Evolutionary conservation across 106 monocot species (phyloP).

Genomic region (Acorus gramineus): DNA sequence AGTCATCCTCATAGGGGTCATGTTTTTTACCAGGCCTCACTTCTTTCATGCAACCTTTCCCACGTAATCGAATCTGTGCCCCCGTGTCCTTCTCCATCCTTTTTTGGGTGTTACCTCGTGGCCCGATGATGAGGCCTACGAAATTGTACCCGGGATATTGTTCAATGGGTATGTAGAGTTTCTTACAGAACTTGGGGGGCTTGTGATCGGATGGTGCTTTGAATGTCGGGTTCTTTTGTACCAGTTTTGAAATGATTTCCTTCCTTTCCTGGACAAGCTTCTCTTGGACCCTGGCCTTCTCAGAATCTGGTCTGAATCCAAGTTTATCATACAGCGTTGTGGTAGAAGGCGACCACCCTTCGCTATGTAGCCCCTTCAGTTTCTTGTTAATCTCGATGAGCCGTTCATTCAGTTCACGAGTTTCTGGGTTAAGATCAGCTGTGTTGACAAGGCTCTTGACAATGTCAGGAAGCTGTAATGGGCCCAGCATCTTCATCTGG

Average conservation of each 20-base stretch:
- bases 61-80: too few relatives aligned
- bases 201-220: constrained; percentile 10
- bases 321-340: constrained; percentile 12
- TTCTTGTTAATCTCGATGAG: constrained; percentile 15
- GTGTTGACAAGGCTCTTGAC: not conserved
- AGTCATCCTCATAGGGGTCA: too few relatives aligned
- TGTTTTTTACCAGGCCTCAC: too few relatives aligned
- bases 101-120: too few relatives aligned
- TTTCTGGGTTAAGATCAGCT: constrained; percentile 5
- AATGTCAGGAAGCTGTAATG: constrained; percentile 25
- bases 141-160: too few relatives aligned
- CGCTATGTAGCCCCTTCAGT: constrained; percentile 5
- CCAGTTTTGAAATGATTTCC: constrained; percentile 24
- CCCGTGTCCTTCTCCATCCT: too few relatives aligned
- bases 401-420: constrained; percentile 17
- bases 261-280: constrained; percentile 19
- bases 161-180: too few relatives aligned
- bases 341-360: constrained; percentile 22
- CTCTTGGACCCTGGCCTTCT: not conserved
- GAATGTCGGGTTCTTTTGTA: constrained; percentile 21
- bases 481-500: constrained; percentile 20
- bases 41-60: too few relatives aligned
- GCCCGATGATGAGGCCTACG: too few relatives aligned
- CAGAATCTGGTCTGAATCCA: constrained; percentile 13
- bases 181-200: constrained; percentile 7